phyloP scores from a whole-genome alignment of 1,284 basidiomycete species.

The Austroboletus niveus region DNA sequence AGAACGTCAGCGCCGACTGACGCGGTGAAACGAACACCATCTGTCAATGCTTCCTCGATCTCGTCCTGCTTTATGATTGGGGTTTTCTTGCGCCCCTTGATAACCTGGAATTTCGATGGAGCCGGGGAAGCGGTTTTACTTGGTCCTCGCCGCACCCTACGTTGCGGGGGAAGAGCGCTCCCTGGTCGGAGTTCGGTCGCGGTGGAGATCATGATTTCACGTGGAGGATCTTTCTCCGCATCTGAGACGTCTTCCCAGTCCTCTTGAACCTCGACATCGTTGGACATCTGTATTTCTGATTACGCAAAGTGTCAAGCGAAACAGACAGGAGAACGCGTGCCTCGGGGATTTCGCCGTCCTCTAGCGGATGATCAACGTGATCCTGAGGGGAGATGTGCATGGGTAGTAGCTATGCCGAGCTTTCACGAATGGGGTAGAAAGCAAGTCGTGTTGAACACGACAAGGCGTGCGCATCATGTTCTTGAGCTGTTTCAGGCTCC shows the following conservation, averaged over 20 bases:
- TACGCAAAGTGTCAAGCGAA: not conserved
- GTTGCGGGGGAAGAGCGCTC: slow-evolving; percentile 7
- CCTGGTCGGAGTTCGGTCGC: slow-evolving; percentile 9
- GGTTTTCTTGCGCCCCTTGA: slow-evolving; percentile 16
- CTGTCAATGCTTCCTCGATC: slow-evolving; percentile 20
- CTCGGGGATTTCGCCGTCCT: not conserved
- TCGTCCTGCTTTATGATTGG: slow-evolving; percentile 19
- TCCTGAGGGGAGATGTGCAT: not conserved
- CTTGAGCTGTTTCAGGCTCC: no score
- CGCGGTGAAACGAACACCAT: slow-evolving; percentile 30
- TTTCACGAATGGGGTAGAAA: not conserved
- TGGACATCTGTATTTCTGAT: slow-evolving; percentile 7
- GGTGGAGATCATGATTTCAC: slow-evolving; percentile 1
- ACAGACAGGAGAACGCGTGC: slow-evolving; percentile 6
- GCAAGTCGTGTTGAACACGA: not conserved
- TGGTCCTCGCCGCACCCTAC: slow-evolving; percentile 22
- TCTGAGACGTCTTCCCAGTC: slow-evolving; percentile 30
- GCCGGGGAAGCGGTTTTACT: slow-evolving; percentile 15
- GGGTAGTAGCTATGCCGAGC: not conserved
- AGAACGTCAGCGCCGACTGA: slow-evolving; percentile 48
- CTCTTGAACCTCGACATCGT: slow-evolving; percentile 5
- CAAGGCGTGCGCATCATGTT: no score
- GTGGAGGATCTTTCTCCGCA: slow-evolving; percentile 9
- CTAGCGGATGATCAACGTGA: not conserved
- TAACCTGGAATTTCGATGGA: slow-evolving; percentile 1